Conservation (phyloP, 441 rosid species). For the Populus hybrid region DNA sequence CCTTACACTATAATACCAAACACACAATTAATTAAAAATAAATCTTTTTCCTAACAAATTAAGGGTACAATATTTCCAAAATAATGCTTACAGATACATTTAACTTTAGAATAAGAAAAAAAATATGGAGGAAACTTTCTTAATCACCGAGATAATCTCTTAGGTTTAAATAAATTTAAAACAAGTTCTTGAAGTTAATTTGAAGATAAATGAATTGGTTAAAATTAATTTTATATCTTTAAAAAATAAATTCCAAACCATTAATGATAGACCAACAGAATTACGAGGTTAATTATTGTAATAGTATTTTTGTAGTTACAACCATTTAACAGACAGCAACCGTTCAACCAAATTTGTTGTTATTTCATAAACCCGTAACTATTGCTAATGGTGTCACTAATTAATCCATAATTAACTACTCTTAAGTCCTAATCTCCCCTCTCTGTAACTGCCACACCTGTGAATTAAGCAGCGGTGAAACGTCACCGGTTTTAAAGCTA, state of each 20-base stretch:
- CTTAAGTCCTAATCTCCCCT: background rate
- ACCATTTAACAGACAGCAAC: background rate
- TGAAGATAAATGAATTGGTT: too few relatives aligned
- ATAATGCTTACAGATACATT: too few relatives aligned
- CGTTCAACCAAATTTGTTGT: background rate
- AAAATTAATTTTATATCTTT: too few relatives aligned
- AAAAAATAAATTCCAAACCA: background rate
- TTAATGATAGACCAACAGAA: background rate
- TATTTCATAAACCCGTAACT: background rate
- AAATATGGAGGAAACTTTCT: too few relatives aligned
- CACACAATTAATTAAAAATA: too few relatives aligned
- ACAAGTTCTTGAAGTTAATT: too few relatives aligned
- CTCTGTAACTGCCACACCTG: background rate
- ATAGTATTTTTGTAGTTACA: background rate
- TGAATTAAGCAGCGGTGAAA: conserved; percentile 1
- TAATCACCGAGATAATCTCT: too few relatives aligned
- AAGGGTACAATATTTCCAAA: too few relatives aligned
- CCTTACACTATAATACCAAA: too few relatives aligned
- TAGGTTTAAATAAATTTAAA: too few relatives aligned
- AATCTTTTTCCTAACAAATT: too few relatives aligned
- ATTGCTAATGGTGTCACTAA: background rate
- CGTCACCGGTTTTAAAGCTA: conserved; percentile 3
- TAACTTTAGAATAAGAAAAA: too few relatives aligned
- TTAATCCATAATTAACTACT: background rate
- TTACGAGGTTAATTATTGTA: background rate